Percentiles rank a stretch among this genome's conserved stretches.
phyloP scores from a whole-genome alignment of 2,329 filamentous ascomycete genomes.

The Hymenoscyphus salicellus region DNA sequence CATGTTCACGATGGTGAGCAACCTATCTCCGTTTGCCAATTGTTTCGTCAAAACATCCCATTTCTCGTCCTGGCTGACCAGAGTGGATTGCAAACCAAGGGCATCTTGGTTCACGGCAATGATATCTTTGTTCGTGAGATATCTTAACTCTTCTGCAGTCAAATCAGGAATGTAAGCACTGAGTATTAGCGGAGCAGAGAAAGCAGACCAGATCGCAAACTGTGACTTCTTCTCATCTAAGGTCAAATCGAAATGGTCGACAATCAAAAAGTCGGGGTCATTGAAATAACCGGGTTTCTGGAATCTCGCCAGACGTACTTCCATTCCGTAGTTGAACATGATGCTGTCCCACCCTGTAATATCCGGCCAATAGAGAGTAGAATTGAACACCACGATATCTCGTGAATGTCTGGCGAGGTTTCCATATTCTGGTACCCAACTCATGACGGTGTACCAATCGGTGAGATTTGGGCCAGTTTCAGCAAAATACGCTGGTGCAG shows the following conservation, averaged over 20 bases:
- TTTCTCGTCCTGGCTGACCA: constrained; percentile 43
- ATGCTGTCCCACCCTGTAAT: constrained; percentile 45
- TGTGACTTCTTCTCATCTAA: constrained; percentile 31
- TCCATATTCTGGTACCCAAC: constrained; percentile 40
- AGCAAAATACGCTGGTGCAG: constrained; percentile 51
- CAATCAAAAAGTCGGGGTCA: constrained; percentile 32
- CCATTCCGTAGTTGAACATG: constrained; percentile 46
- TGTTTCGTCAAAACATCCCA: constrained; percentile 48
- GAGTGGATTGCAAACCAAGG: constrained; percentile 38
- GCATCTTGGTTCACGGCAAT: constrained; percentile 32
- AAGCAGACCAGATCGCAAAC: constrained; percentile 32
- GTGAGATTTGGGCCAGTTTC: constrained; percentile 38
- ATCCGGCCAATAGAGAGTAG: constrained; percentile 28
- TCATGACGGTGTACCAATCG: constrained; percentile 46
- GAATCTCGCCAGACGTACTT: constrained; percentile 31
- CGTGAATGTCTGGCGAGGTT: constrained; percentile 39
- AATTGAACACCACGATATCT: constrained; percentile 32
- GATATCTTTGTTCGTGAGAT: constrained; percentile 38
- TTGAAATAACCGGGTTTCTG: constrained; percentile 40
- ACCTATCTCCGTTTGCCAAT: constrained; percentile 45
- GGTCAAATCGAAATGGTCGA: constrained; percentile 30
- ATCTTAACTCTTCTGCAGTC: constrained; percentile 36
- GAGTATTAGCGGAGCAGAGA: constrained; percentile 33
- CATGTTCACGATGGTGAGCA: constrained; percentile 48
- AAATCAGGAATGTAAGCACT: constrained; percentile 38